Evolutionary conservation across 208 protist species (phyloP).

Genomic region (Novymonas esmeraldas): DNA sequence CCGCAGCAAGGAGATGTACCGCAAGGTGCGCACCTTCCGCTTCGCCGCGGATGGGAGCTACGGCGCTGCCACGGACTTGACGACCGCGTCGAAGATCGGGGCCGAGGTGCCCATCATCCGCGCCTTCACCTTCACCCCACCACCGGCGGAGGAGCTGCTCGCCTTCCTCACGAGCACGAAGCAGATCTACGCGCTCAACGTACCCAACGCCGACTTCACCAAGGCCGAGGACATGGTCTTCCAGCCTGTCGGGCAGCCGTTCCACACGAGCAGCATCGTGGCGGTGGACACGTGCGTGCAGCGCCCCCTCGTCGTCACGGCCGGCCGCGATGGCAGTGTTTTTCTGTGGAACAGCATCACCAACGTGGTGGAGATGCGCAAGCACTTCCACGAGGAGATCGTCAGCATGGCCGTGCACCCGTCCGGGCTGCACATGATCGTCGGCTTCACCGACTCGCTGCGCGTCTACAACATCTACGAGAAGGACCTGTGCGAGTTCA

Average conservation of each 20-base stretch:
- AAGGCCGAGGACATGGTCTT: constrained; percentile 93
- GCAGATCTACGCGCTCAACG: constrained; percentile 93
- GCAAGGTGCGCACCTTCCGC: constrained; percentile 91
- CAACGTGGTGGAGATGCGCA: constrained; percentile 91
- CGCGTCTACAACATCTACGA: constrained; percentile 96
- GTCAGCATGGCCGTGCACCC: constrained; percentile 95
- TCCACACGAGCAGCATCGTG: constrained; percentile 88
- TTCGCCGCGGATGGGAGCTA: constrained; percentile 75
- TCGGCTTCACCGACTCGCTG: constrained; percentile 96
- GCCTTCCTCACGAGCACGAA: constrained; percentile 92
- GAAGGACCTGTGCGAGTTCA: constrained; percentile 94
- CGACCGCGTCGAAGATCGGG: constrained; percentile 28
- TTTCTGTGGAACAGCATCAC: constrained; percentile 97
- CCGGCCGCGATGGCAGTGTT: constrained; percentile 87
- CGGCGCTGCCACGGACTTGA: constrained; percentile 25
- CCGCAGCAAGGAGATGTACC: constrained; percentile 94
- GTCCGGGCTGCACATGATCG: constrained; percentile 93
- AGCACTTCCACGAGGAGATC: constrained; percentile 93
- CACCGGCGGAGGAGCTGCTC: constrained; percentile 89
- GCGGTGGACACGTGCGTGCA: constrained; percentile 94
- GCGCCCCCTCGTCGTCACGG: constrained; percentile 95
- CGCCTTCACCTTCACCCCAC: constrained; percentile 85
- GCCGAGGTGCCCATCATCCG: constrained; percentile 75
- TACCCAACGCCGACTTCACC: constrained; percentile 94
- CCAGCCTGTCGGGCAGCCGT: constrained; percentile 90